Conservation (phyloP, 768 basidiomycete genomes). For the Podaxis rugospora region DNA sequence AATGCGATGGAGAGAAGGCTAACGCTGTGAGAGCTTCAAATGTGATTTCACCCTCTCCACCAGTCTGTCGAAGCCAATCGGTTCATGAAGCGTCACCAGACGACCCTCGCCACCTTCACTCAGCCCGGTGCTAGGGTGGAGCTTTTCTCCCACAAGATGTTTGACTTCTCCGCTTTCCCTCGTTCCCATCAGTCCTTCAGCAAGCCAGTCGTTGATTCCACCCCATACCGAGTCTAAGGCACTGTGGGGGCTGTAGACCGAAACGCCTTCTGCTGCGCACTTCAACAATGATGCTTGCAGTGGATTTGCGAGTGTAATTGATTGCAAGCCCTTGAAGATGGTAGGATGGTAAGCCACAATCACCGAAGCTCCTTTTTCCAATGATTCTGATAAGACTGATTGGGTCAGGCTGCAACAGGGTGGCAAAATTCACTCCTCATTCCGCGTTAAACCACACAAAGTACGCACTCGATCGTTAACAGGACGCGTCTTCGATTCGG, state of each 20-base stretch:
- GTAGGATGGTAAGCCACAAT: slow-evolving; percentile 86
- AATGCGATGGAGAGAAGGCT: slow-evolving; percentile 18
- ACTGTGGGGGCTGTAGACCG: slow-evolving; percentile 85
- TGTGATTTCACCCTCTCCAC: slow-evolving; percentile 66
- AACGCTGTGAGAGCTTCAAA: slow-evolving; percentile 39
- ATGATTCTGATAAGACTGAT: slow-evolving; percentile 64
- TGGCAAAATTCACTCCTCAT: slow-evolving; percentile 4
- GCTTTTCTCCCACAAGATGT: slow-evolving; percentile 36
- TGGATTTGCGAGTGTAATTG: slow-evolving; percentile 73
- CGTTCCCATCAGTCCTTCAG: slow-evolving; percentile 41
- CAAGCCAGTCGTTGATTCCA: slow-evolving; percentile 92
- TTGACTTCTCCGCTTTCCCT: slow-evolving; percentile 30
- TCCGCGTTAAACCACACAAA: neutral
- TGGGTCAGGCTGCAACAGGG: slow-evolving; percentile 56
- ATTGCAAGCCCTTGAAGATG: slow-evolving; percentile 71
- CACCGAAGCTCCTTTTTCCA: slow-evolving; percentile 53
- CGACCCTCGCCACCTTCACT: slow-evolving; percentile 63
- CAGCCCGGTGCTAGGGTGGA: slow-evolving; percentile 27
- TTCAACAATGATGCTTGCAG: slow-evolving; percentile 77
- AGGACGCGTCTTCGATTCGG: slow-evolving; percentile 46
- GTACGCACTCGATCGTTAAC: slow-evolving; percentile 65
- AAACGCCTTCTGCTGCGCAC: slow-evolving; percentile 80
- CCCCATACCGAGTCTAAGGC: slow-evolving; percentile 79
- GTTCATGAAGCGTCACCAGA: slow-evolving; percentile 55
- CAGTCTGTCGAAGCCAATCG: slow-evolving; percentile 55